Conservation (phyloP, 192 early-diverging fungal genomes). For the Diversispora eburnea region DNA sequence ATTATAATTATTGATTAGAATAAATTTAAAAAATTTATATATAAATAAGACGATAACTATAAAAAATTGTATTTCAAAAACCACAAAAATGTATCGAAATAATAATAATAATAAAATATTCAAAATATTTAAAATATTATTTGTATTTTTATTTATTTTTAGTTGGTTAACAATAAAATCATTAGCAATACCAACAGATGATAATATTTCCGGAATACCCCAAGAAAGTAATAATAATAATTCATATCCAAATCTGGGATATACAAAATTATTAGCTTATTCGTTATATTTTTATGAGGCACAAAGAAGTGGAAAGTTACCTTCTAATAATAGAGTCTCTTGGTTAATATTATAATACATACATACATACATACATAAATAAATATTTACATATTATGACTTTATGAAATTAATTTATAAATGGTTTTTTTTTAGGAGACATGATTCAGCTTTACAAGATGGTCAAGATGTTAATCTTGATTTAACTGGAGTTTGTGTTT, state of each 20-base stretch:
- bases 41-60: too few relatives aligned
- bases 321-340: slow-evolving; percentile 44
- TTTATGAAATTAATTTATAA: neutral
- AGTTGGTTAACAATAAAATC: too few relatives aligned
- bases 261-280: slow-evolving; percentile 38
- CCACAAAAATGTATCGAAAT: too few relatives aligned
- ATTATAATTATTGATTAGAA: too few relatives aligned
- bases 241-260: neutral
- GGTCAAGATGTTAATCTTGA: slow-evolving; percentile 39
- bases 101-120: too few relatives aligned
- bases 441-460: slow-evolving; percentile 41
- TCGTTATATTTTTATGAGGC: slow-evolving; percentile 56
- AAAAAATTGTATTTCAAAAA: too few relatives aligned
- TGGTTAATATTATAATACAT: slow-evolving; percentile 29
- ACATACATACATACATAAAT: neutral
- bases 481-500: slow-evolving; percentile 29
- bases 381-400: neutral
- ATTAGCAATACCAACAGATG: too few relatives aligned
- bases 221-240: too few relatives aligned
- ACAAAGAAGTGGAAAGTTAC: slow-evolving; percentile 48
- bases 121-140: too few relatives aligned
- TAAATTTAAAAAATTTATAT: too few relatives aligned
- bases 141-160: too few relatives aligned
- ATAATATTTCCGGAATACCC: too few relatives aligned
- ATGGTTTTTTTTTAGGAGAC: neutral